phyloP scores from a whole-genome alignment of 1,284 basidiomycete genomes.

The Cryptococcus wingfieldii region DNA sequence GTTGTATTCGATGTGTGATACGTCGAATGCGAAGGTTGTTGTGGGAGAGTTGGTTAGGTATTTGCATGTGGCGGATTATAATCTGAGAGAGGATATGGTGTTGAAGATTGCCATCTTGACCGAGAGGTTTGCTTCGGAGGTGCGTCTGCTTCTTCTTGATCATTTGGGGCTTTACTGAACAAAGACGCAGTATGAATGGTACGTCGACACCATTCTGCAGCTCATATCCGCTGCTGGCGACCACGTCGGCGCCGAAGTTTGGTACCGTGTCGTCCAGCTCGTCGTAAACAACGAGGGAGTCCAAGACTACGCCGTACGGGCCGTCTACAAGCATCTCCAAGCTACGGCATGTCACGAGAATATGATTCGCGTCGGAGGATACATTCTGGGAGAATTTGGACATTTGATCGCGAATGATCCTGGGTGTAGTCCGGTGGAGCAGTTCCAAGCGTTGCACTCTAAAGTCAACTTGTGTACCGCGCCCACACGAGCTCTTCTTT shows the following conservation, averaged over 20 bases:
- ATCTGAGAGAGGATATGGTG: slow-evolving; percentile 94
- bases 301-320: slow-evolving; percentile 88
- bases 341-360: slow-evolving; percentile 91
- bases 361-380: slow-evolving; percentile 94
- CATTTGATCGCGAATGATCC: slow-evolving; percentile 93
- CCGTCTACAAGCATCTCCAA: slow-evolving; percentile 87
- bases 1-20: slow-evolving; percentile 98
- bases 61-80: slow-evolving; percentile 90
- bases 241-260: slow-evolving; percentile 97
- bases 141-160: slow-evolving; percentile 48
- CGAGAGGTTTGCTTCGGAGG: slow-evolving; percentile 86
- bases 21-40: slow-evolving; percentile 88
- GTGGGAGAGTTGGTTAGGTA: slow-evolving; percentile 92
- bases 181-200: slow-evolving; percentile 70
- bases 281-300: slow-evolving; percentile 98
- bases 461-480: slow-evolving; percentile 95
- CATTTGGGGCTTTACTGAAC: background rate
- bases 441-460: slow-evolving; percentile 88
- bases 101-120: slow-evolving; percentile 97
- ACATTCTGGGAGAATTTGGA: slow-evolving; percentile 95
- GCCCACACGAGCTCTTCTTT: slow-evolving; percentile 81
- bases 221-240: slow-evolving; percentile 95
- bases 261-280: slow-evolving; percentile 98
- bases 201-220: slow-evolving; percentile 92
- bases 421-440: slow-evolving; percentile 89